Percentiles rank a stretch among this genome's conserved stretches.
Conservation (phyloP, 306 rosid species). For the Calophaca sinica region DNA sequence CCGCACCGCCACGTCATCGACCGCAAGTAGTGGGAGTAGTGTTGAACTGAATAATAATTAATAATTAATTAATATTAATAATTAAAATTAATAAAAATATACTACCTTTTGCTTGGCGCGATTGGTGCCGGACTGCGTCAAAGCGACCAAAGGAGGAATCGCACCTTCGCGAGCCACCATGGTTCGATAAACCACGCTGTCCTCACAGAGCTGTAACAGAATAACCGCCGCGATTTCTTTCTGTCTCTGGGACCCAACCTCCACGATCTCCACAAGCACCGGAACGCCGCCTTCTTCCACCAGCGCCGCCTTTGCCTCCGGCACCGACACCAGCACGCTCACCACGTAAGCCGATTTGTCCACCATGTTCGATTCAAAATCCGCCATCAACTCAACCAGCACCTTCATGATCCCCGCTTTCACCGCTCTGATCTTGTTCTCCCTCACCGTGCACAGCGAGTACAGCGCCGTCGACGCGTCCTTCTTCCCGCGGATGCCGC, state of each 20-base stretch:
- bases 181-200: conserved; percentile 62
- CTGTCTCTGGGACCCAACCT: conserved; percentile 87
- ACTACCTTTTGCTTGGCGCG: conserved; percentile 96
- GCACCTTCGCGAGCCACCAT: conserved; percentile 98
- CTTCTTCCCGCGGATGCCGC: conserved; percentile 80
- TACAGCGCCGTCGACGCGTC: conserved; percentile 96
- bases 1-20: conserved; percentile 54
- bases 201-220: conserved; percentile 80
- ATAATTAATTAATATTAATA: neutral
- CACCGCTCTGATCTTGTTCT: conserved; percentile 85
- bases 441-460: conserved; percentile 77
- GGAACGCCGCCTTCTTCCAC: conserved; percentile 95
- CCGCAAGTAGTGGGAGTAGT: conserved; percentile 33
- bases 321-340: conserved; percentile 73
- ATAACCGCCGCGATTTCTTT: conserved; percentile 86
- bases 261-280: conserved; percentile 86
- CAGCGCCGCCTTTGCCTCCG: conserved; percentile 78
- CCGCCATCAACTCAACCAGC: conserved; percentile 90
- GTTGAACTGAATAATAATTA: neutral
- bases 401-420: conserved; percentile 89
- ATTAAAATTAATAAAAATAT: neutral
- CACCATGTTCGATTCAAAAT: conserved; percentile 88
- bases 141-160: conserved; percentile 89
- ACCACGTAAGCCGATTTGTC: conserved; percentile 89
- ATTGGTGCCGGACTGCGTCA: conserved; percentile 91